Evolutionary conservation across 2,329 filamentous ascomycete species (phyloP).

Genomic region (Lecanicillium sp.): DNA sequence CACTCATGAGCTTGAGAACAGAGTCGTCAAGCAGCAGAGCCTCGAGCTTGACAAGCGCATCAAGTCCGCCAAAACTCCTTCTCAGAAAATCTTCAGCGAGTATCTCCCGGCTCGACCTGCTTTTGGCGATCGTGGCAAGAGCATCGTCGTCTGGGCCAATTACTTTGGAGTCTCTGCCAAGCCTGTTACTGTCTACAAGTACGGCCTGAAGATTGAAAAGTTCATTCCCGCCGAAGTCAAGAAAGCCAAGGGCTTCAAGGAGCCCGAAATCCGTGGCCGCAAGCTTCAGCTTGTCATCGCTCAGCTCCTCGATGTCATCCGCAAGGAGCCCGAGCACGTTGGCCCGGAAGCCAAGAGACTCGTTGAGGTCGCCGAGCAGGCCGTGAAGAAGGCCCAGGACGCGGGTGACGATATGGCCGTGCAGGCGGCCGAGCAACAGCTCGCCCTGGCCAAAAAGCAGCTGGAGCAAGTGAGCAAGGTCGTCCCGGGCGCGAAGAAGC

Average conservation of each 20-base stretch:
- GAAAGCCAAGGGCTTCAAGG: slow-evolving; percentile 11
- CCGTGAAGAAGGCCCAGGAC: neutral
- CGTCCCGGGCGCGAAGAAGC: neutral
- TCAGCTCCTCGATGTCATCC: slow-evolving; percentile 31
- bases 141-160: slow-evolving; percentile 47
- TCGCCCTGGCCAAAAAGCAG: neutral
- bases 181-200: slow-evolving; percentile 35
- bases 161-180: slow-evolving; percentile 43
- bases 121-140: slow-evolving; percentile 39
- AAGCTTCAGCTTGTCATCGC: slow-evolving; percentile 39
- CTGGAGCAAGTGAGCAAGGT: no score
- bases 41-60: slow-evolving; percentile 3
- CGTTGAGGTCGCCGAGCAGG: neutral
- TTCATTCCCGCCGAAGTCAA: slow-evolving; percentile 15
- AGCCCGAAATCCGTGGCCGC: slow-evolving; percentile 33
- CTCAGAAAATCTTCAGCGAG: slow-evolving; percentile 17
- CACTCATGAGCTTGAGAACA: slow-evolving; percentile 35
- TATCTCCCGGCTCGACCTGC: slow-evolving; percentile 43
- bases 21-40: slow-evolving; percentile 28
- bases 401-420: neutral
- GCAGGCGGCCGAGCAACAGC: neutral
- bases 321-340: slow-evolving; percentile 15
- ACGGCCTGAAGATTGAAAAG: slow-evolving; percentile 35
- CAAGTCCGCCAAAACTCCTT: slow-evolving; percentile 10
- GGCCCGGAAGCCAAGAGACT: neutral